A percentile compares a stretch with the other conserved stretches of the same genome.
phyloP scores from a whole-genome alignment of 2,329 filamentous ascomycete species.

The Fusarium odoratissimum region DNA sequence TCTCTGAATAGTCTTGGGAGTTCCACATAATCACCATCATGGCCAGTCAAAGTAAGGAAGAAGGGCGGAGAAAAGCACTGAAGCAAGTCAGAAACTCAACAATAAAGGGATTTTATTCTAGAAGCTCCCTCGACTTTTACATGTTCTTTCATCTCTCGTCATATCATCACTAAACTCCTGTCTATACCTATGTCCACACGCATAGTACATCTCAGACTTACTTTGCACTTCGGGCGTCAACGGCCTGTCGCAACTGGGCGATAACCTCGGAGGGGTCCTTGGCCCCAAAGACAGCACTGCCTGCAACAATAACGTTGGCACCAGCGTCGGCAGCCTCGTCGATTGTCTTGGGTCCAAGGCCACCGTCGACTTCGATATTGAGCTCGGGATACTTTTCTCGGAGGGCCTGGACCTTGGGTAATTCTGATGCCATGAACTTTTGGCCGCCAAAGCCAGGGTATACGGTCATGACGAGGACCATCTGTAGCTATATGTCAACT shows the following conservation, averaged over 20 bases:
- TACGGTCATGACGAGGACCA: conserved; percentile 99
- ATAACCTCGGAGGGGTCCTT: conserved; percentile 91
- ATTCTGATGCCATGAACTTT: conserved; percentile 96
- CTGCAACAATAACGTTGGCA: conserved; percentile 97
- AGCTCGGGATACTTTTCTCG: conserved; percentile 87
- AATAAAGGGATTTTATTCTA: neutral
- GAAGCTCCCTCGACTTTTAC: conserved; percentile 3
- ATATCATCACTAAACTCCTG: conserved; percentile 33
- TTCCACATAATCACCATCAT: neutral
- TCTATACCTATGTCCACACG: conserved; percentile 23
- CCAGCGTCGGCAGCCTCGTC: conserved; percentile 94
- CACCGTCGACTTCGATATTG: conserved; percentile 98
- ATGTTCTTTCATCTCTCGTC: conserved; percentile 29
- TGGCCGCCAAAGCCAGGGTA: conserved; percentile 97
- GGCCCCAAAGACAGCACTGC: conserved; percentile 94
- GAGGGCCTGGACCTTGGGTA: conserved; percentile 91
- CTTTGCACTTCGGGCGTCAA: conserved; percentile 68
- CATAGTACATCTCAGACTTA: conserved; percentile 44
- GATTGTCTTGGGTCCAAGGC: conserved; percentile 87
- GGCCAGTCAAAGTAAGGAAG: conserved; percentile 11
- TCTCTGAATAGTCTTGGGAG: neutral
- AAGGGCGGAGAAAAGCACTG: conserved; percentile 7
- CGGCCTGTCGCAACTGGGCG: conserved; percentile 79
- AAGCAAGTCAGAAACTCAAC: conserved; percentile 18
- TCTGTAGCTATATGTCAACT: conserved; percentile 64